These are phyloP conservation scores for Blastosporella zonata DNA, from an alignment of 1,284 basidiomycete genomes.

Conservation along the genomic window DNA sequence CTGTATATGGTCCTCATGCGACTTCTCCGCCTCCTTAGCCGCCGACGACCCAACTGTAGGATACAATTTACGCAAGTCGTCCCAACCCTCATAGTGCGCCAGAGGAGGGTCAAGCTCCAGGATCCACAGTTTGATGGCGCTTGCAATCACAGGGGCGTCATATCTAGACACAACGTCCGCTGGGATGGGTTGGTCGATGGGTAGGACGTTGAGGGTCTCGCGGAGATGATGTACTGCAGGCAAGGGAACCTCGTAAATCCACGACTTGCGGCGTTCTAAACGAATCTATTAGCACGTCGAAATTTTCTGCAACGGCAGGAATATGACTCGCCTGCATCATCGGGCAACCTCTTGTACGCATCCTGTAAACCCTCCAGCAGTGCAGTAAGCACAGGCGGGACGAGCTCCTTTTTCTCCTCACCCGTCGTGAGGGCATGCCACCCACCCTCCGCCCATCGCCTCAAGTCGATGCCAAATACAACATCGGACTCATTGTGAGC, in stretches of 20 bases:
- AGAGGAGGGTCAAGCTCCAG: conserved; percentile 85
- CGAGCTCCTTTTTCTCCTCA: conserved; percentile 56
- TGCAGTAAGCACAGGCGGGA: conserved; percentile 76
- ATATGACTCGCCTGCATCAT: conserved; percentile 56
- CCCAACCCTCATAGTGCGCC: conserved; percentile 85
- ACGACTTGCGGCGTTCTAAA: conserved; percentile 81
- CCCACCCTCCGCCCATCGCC: conserved; percentile 80
- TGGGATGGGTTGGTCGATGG: conserved; percentile 62
- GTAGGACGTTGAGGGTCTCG: conserved; percentile 74
- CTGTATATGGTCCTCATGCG: conserved; percentile 59
- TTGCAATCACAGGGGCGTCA: conserved; percentile 84
- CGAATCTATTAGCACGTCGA: neutral
- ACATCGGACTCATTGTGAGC: conserved; percentile 79
- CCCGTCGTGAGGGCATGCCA: conserved; percentile 51
- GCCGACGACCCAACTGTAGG: conserved; percentile 62
- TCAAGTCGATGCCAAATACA: conserved; percentile 85
- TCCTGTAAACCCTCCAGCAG: conserved; percentile 64
- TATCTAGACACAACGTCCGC: conserved; percentile 68
- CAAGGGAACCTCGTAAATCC: conserved; percentile 92
- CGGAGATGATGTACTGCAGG: conserved; percentile 80
- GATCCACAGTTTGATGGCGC: conserved; percentile 81
- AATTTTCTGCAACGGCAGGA: neutral
- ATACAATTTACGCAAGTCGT: conserved; percentile 82
- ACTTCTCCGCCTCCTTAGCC: conserved; percentile 47
- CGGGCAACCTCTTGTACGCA: conserved; percentile 61